These are phyloP conservation scores for Talaromyces thailandensis DNA, from an alignment of 495 filamentous ascomycete genomes.

Conservation along the genomic window DNA sequence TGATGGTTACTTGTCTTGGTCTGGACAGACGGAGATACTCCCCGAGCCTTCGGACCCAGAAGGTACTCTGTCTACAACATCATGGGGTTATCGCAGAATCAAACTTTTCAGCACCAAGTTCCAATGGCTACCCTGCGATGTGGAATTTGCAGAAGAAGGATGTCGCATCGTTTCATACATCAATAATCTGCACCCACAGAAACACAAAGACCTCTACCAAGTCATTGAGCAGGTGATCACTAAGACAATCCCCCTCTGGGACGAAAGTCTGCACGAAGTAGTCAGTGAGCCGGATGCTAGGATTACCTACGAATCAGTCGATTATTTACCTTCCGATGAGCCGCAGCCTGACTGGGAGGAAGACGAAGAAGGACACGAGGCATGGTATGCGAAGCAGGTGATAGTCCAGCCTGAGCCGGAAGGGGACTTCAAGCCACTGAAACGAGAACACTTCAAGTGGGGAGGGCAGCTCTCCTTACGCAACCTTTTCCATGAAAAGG, in stretches of 20 bases:
- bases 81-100: not conserved
- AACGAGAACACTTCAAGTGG: not conserved
- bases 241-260: conserved; percentile 44
- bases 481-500: conserved; percentile 16
- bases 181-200: conserved; percentile 49
- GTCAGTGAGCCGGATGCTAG: not conserved
- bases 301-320: conserved; percentile 12
- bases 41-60: conserved; percentile 7
- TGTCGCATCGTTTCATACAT: conserved; percentile 40
- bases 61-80: not conserved
- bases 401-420: not conserved
- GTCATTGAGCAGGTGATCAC: conserved; percentile 41
- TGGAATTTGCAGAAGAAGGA: conserved; percentile 26
- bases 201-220: conserved; percentile 38
- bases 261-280: conserved; percentile 21
- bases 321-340: conserved; percentile 8
- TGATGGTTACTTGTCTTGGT: conserved; percentile 26
- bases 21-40: conserved; percentile 30
- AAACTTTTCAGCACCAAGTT: conserved; percentile 22
- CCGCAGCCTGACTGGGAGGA: conserved; percentile 8
- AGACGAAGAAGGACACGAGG: conserved; percentile 8
- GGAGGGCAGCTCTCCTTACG: conserved; percentile 13
- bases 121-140: conserved; percentile 54
- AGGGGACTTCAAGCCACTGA: conserved; percentile 12
- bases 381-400: not conserved